Base-by-base conservation (phyloP, 495 filamentous ascomycete species). In the Penicillium macrosclerotiorum region DNA sequence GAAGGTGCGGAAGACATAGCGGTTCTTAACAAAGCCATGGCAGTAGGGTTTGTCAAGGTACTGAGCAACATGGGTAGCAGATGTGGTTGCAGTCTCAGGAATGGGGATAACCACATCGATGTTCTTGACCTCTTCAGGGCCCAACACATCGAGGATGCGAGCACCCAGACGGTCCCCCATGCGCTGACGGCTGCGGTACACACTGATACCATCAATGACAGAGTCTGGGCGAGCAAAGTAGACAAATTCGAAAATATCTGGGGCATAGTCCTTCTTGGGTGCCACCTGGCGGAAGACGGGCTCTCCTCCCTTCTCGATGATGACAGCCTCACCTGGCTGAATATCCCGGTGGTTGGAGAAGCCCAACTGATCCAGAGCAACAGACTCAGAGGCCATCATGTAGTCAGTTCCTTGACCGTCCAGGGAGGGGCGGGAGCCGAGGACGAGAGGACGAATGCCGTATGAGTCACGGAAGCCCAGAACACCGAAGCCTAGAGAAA, bases 351-450 rank as follows among this genome's bases (percentile, higher is more conserved):
- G 87, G 60, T 90, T 76, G 17, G 64, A 71, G 74, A 95, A 96
- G 14, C 89, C 92, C 24, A 94, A 81, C 57, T 95, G 90, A 42
- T 84, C 79, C 31, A 98, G 72, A 37, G 93, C 93, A 47, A 97
- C 87, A 24, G 88, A 93, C 68, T 98, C 93, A n/a, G 90, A 96
- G 0, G 93, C 88, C 75, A 98, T 83, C 88, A 97, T 94, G 71
- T 96, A 98, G 68, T 97, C 93, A 41, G 61, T 88, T 16, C 85
- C 86, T 0, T 80, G 76, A 19, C 78, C 77, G 41, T 76, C 72
- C n/a, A 83, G 59, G 0, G 85, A 86, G 3, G 79, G 77, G 30
- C 87, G 79, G 52, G 81, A 85, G 33, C 93, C 93, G 4, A 96
- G 73, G 30, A 90, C 78, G 39, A 98, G 75, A 1, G 93, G 93